A percentile compares a stretch with the other conserved stretches of the same genome.
phyloP scores from a whole-genome alignment of 2,329 filamentous ascomycete species.

The Xylaria sp. region DNA sequence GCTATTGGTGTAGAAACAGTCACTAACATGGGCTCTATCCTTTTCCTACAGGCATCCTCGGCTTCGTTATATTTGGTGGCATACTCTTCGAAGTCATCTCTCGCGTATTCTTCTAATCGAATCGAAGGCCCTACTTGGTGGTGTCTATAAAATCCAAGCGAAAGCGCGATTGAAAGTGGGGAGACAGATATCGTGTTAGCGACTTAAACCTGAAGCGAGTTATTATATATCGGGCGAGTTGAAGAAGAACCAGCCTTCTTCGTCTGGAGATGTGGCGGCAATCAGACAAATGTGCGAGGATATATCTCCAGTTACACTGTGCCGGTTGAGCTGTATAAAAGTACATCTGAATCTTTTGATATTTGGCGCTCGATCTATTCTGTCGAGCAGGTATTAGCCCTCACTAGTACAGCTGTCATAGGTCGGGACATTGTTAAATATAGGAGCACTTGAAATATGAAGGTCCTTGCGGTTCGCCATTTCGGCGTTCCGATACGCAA shows the following conservation, averaged over 20 bases:
- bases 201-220: not conserved
- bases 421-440: slow-evolving; percentile 16
- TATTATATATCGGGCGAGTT: slow-evolving; percentile 11
- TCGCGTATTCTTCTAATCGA: slow-evolving; percentile 60
- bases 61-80: slow-evolving; percentile 70
- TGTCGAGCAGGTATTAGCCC: slow-evolving; percentile 5
- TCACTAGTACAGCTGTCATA: slow-evolving; percentile 6
- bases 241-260: not conserved
- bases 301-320: slow-evolving; percentile 1
- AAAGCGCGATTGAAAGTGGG: not conserved
- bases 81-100: slow-evolving; percentile 68
- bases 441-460: slow-evolving; percentile 12
- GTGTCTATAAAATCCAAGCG: not conserved
- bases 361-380: slow-evolving; percentile 14
- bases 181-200: not conserved
- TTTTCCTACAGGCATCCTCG: slow-evolving; percentile 61
- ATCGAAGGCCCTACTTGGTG: not conserved
- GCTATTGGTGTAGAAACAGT: not conserved
- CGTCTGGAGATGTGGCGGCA: slow-evolving; percentile 6
- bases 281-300: not conserved
- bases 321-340: slow-evolving; percentile 16
- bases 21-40: slow-evolving; percentile 26
- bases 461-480: not conserved
- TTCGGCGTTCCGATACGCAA: not conserved
- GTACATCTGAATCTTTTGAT: slow-evolving; percentile 23